These are phyloP conservation scores for Cetraspora pellucida DNA, from an alignment of 192 early-diverging fungal species.

Conservation along the genomic window DNA sequence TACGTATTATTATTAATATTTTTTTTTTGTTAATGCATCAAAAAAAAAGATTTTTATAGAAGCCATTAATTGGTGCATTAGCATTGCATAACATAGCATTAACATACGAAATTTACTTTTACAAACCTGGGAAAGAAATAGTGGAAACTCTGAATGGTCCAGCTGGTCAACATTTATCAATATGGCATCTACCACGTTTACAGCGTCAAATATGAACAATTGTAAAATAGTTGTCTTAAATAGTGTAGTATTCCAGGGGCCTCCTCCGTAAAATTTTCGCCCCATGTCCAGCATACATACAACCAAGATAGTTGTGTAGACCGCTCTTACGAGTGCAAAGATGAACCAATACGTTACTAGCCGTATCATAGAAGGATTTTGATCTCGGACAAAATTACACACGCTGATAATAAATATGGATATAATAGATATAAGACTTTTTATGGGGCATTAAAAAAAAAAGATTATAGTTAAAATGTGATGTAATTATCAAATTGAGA, in stretches of 20 bases:
- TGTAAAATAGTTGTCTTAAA: constrained; percentile 4
- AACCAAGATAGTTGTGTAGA: background rate
- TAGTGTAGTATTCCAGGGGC: background rate
- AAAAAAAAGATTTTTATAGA: too few relatives aligned
- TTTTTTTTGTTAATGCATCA: too few relatives aligned
- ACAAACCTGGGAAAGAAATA: constrained; percentile 13
- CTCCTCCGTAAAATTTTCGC: constrained; percentile 9
- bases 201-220: background rate
- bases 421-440: background rate
- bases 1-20: too few relatives aligned
- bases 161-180: background rate
- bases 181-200: background rate
- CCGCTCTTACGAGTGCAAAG: constrained; percentile 4
- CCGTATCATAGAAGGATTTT: background rate
- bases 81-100: too few relatives aligned
- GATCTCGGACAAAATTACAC: background rate
- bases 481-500: background rate
- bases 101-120: background rate
- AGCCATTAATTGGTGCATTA: too few relatives aligned
- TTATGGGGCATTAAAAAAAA: background rate
- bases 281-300: constrained; percentile 28
- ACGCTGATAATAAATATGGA: background rate
- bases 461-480: too few relatives aligned
- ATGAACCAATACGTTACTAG: background rate
- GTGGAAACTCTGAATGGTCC: background rate